Evolutionary conservation across 2,329 filamentous ascomycete species (phyloP).

Genomic region (Sarocladiaceae sp.): DNA sequence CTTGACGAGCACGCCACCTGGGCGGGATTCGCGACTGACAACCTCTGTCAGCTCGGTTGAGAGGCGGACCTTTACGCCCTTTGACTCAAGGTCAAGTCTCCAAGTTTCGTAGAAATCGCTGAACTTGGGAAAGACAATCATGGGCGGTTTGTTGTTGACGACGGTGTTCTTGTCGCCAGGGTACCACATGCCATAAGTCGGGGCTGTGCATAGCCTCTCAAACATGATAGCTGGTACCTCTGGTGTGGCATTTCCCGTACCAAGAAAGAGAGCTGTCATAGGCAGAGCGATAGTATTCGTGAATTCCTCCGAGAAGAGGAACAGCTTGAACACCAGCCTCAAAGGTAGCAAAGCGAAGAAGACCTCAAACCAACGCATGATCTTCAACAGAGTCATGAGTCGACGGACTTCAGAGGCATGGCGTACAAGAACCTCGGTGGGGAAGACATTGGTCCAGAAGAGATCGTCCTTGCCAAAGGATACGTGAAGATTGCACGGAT

Average conservation of each 20-base stretch:
- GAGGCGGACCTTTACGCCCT: constrained; percentile 48
- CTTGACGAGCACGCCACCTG: constrained; percentile 46
- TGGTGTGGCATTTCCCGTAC: constrained; percentile 63
- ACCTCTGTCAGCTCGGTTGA: constrained; percentile 49
- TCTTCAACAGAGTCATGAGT: constrained; percentile 45
- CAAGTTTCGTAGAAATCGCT: constrained; percentile 52
- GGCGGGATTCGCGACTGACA: constrained; percentile 38
- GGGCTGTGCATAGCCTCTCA: constrained; percentile 46
- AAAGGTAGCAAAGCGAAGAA: constrained; percentile 53
- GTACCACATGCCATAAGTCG: constrained; percentile 48
- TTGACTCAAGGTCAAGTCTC: constrained; percentile 43
- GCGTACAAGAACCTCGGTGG: constrained; percentile 45
- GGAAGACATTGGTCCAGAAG: constrained; percentile 60
- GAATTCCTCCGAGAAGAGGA: constrained; percentile 60
- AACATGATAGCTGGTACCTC: constrained; percentile 61
- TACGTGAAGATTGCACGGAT: constrained; percentile 51
- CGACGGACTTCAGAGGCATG: constrained; percentile 47
- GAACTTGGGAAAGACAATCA: constrained; percentile 57
- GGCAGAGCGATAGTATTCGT: constrained; percentile 58
- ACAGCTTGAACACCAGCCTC: constrained; percentile 55
- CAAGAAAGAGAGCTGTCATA: constrained; percentile 48
- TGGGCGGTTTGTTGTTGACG: constrained; percentile 48
- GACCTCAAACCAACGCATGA: constrained; percentile 49
- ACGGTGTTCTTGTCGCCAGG: constrained; percentile 38
- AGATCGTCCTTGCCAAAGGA: constrained; percentile 51